Percentiles rank a stretch among this genome's conserved stretches.
Conservation (phyloP, 208 protist genomes). For the Dictyostelium gargantuum region DNA sequence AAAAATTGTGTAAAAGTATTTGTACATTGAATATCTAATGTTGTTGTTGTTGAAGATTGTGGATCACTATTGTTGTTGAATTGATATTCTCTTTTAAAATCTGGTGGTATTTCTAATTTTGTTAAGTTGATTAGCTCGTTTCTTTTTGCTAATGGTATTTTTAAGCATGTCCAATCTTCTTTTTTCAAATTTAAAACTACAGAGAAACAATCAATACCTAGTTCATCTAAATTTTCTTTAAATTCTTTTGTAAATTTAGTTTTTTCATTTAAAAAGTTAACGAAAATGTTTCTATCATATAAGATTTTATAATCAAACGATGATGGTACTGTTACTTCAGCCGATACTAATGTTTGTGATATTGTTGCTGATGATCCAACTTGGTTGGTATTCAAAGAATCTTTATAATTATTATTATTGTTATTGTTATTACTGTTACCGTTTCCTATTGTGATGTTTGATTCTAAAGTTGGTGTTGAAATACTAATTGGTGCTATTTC, state of each 20-base stretch:
- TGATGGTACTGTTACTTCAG: too few species aligned
- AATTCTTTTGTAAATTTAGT: background rate
- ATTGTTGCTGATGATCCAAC: too few species aligned
- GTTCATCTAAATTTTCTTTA: background rate
- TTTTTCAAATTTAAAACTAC: conserved; percentile 18
- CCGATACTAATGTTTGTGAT: background rate
- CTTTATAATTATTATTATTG: background rate
- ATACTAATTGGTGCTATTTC: too few species aligned
- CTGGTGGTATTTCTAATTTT: background rate
- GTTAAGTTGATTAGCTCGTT: background rate
- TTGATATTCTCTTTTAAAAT: background rate
- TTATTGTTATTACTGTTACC: background rate
- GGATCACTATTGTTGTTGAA: background rate
- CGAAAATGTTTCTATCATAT: background rate
- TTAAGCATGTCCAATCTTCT: conserved; percentile 10
- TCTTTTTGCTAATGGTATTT: conserved; percentile 4
- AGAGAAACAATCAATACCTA: conserved; percentile 7
- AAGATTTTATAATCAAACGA: background rate
- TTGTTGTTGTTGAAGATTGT: background rate
- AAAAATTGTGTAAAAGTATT: background rate
- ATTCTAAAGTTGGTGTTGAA: background rate
- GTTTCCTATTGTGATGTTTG: background rate
- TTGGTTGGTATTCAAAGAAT: background rate
- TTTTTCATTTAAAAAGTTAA: conserved; percentile 11
- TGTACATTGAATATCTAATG: background rate